These are phyloP conservation scores for Pleurotus sapidus DNA, from an alignment of 768 basidiomycete genomes.

Conservation along the genomic window DNA sequence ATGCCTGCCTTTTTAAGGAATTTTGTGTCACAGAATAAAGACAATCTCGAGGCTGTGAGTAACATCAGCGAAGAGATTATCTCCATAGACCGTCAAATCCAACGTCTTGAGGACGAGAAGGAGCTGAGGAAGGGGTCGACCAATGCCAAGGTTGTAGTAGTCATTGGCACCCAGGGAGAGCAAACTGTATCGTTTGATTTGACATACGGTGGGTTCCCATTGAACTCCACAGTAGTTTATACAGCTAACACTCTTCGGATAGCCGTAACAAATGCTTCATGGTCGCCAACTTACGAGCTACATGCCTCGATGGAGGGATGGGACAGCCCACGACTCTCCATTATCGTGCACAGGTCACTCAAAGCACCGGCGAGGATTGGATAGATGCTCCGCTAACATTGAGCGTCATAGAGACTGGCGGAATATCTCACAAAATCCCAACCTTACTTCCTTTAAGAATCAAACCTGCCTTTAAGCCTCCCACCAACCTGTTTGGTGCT, in stretches of 20 bases:
- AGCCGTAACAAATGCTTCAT: slow-evolving; percentile 52
- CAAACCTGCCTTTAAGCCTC: slow-evolving; percentile 7
- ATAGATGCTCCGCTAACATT: slow-evolving; percentile 44
- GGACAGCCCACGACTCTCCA: slow-evolving; percentile 47
- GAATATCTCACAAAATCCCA: slow-evolving; percentile 30
- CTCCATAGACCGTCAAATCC: slow-evolving; percentile 35
- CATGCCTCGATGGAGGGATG: slow-evolving; percentile 45
- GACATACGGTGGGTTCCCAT: slow-evolving; percentile 44
- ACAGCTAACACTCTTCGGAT: neutral
- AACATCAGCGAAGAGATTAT: slow-evolving; percentile 39
- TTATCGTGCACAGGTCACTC: slow-evolving; percentile 51
- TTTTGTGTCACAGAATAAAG: slow-evolving; percentile 35
- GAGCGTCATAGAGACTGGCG: slow-evolving; percentile 44
- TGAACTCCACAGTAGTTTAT: neutral
- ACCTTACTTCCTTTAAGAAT: slow-evolving; percentile 30
- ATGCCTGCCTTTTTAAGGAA: slow-evolving; percentile 39
- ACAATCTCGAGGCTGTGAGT: slow-evolving; percentile 29
- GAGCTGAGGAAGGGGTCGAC: slow-evolving; percentile 31
- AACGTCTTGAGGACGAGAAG: slow-evolving; percentile 27
- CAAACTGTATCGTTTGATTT: slow-evolving; percentile 36
- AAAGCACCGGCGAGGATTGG: slow-evolving; percentile 65
- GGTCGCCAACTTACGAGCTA: slow-evolving; percentile 58
- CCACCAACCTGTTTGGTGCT: neutral
- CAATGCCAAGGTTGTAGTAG: slow-evolving; percentile 35
- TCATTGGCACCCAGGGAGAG: slow-evolving; percentile 37